A percentile compares a stretch with the other conserved stretches of the same genome.
These are phyloP conservation scores for Trichoderma sp. DNA, from an alignment of 2,329 filamentous ascomycete genomes.

Conservation along the genomic window DNA sequence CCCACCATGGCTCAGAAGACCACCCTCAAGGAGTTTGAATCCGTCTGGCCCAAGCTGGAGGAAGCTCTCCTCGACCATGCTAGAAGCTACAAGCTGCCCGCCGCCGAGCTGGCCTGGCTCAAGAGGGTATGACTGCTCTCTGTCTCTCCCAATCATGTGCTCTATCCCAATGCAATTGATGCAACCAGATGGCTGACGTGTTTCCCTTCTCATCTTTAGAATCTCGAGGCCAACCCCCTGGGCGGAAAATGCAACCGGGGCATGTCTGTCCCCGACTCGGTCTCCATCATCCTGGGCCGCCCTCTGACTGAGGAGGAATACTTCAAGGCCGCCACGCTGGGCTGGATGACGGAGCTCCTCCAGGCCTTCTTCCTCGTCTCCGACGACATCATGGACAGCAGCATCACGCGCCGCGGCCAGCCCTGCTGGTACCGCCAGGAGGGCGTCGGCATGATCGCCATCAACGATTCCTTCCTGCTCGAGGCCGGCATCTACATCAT, in stretches of 20 bases:
- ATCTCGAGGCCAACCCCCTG: slow-evolving; percentile 80
- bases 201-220: not conserved
- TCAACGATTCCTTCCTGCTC: slow-evolving; percentile 98
- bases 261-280: slow-evolving; percentile 94
- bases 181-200: not conserved
- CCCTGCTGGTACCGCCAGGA: slow-evolving; percentile 96
- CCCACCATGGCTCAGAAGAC: slow-evolving; percentile 68
- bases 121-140: slow-evolving; percentile 62
- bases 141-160: not conserved
- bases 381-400: slow-evolving; percentile 98
- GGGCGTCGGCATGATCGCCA: slow-evolving; percentile 90
- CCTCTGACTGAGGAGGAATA: slow-evolving; percentile 80
- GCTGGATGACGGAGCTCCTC: slow-evolving; percentile 97
- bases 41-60: slow-evolving; percentile 83
- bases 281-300: slow-evolving; percentile 73
- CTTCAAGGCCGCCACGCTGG: slow-evolving; percentile 83
- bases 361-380: slow-evolving; percentile 99
- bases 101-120: slow-evolving; percentile 83
- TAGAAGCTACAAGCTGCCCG: slow-evolving; percentile 79
- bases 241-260: slow-evolving; percentile 99
- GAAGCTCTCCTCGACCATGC: slow-evolving; percentile 80
- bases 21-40: slow-evolving; percentile 85
- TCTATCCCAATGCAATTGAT: not conserved
- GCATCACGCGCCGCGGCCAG: slow-evolving; percentile 89
- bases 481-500: slow-evolving; percentile 88